These are phyloP conservation scores for Tuber brumale DNA, from an alignment of 495 filamentous ascomycete genomes.

Conservation along the genomic window DNA sequence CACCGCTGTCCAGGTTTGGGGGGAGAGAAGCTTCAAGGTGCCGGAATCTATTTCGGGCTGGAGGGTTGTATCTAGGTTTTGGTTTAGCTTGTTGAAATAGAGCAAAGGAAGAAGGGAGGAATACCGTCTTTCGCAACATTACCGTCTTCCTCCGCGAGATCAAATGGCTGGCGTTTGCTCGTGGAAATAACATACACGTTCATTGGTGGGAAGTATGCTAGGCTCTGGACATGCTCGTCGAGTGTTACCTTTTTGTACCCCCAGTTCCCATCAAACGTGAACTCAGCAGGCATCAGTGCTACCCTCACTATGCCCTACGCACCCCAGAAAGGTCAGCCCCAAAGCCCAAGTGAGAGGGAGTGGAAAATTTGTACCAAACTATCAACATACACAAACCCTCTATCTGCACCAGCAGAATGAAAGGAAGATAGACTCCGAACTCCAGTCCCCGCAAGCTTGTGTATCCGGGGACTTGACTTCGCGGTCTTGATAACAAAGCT, in stretches of 20 bases:
- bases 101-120: neutral
- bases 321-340: conserved; percentile 35
- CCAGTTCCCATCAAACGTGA: conserved; percentile 65
- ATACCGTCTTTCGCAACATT: conserved; percentile 59
- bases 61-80: conserved; percentile 49
- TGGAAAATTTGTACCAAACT: conserved; percentile 41
- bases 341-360: neutral
- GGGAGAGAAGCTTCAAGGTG: conserved; percentile 64
- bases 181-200: conserved; percentile 72
- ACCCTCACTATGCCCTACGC: conserved; percentile 56
- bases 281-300: conserved; percentile 58
- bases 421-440: conserved; percentile 64
- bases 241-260: conserved; percentile 61
- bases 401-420: conserved; percentile 64
- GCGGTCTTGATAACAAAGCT: conserved; percentile 73
- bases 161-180: conserved; percentile 60
- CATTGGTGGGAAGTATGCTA: conserved; percentile 68
- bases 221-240: conserved; percentile 60
- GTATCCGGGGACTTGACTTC: conserved; percentile 63
- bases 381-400: conserved; percentile 77
- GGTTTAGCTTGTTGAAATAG: neutral
- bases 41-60: conserved; percentile 63
- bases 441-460: conserved; percentile 59
- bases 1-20: conserved; percentile 67
- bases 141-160: conserved; percentile 76